Conservation (phyloP, 495 filamentous ascomycete genomes). For the Xylaria nigripes region DNA sequence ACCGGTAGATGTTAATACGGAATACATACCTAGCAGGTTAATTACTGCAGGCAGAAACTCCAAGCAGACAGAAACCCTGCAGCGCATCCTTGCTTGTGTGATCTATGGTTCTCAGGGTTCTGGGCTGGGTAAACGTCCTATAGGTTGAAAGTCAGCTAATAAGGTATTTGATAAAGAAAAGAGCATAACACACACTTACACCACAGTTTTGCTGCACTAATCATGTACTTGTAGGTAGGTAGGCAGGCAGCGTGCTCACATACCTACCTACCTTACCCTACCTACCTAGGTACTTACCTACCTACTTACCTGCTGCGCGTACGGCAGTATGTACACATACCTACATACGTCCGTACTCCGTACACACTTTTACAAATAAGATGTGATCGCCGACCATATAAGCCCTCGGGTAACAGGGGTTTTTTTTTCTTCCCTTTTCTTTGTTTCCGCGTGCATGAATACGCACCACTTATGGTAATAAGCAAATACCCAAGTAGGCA, state of each 20-base stretch:
- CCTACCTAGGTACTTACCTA: too few relatives aligned
- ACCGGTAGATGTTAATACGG: too few relatives aligned
- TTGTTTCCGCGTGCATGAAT: neutral
- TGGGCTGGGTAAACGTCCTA: too few relatives aligned
- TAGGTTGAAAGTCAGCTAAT: neutral
- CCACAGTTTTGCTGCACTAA: too few relatives aligned
- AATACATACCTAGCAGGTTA: neutral
- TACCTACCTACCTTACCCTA: too few relatives aligned
- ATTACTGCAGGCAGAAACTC: too few relatives aligned
- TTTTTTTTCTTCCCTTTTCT: neutral
- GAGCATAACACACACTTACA: neutral
- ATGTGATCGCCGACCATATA: conserved; percentile 13
- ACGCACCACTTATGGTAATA: neutral
- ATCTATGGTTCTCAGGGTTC: neutral
- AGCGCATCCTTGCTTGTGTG: conserved; percentile 10
- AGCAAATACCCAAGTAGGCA: too few relatives aligned
- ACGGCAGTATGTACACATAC: too few relatives aligned
- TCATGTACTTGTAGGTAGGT: too few relatives aligned
- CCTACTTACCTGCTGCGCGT: neutral
- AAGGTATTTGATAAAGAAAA: neutral
- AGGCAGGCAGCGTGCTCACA: too few relatives aligned
- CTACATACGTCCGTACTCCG: too few relatives aligned
- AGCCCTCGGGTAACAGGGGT: neutral
- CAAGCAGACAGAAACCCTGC: conserved; percentile 8
- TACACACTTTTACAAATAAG: neutral